Percentiles rank a stretch among this genome's conserved stretches.
Evolutionary conservation across 192 early-diverging fungal species (phyloP).

Genomic region (Haplosporangium gracile): DNA sequence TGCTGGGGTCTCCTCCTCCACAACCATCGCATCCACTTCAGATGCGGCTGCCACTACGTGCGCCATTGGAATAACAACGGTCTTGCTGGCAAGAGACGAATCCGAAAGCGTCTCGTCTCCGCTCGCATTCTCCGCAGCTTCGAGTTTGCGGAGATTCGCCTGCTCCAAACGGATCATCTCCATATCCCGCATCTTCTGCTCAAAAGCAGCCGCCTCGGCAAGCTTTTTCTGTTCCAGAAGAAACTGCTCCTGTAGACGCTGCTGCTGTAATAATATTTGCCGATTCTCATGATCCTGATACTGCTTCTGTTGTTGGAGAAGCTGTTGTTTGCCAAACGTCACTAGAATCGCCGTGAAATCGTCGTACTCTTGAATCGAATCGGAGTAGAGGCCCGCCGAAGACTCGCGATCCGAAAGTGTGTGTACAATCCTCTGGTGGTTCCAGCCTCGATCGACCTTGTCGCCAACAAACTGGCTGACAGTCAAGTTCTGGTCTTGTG

Average conservation of each 20-base stretch:
- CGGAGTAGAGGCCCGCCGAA: conserved; percentile 59
- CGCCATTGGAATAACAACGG: not conserved
- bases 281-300: conserved; percentile 11
- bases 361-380: conserved; percentile 70
- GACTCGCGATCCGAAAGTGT: conserved; percentile 65
- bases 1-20: not conserved
- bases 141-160: conserved; percentile 11
- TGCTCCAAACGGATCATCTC: conserved; percentile 23
- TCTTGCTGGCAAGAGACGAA: not conserved
- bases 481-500: conserved; percentile 63
- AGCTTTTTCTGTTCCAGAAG: conserved; percentile 11
- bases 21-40: not conserved
- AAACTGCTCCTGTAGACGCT: conserved; percentile 14
- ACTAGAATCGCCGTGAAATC: conserved; percentile 70
- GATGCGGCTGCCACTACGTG: not conserved
- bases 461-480: conserved; percentile 65
- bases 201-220: not conserved
- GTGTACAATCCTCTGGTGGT: conserved; percentile 58
- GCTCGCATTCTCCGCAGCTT: not conserved
- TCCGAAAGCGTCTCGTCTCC: conserved; percentile 20
- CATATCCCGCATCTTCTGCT: conserved; percentile 15
- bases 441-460: conserved; percentile 66
- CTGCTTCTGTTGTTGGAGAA: conserved; percentile 15
- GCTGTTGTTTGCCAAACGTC: conserved; percentile 37
- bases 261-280: not conserved